Evolutionary conservation across 768 basidiomycete genomes (phyloP), one percentile per base, ranked within the genome.

Genomic region (Pisolithus orientalis): DNA sequence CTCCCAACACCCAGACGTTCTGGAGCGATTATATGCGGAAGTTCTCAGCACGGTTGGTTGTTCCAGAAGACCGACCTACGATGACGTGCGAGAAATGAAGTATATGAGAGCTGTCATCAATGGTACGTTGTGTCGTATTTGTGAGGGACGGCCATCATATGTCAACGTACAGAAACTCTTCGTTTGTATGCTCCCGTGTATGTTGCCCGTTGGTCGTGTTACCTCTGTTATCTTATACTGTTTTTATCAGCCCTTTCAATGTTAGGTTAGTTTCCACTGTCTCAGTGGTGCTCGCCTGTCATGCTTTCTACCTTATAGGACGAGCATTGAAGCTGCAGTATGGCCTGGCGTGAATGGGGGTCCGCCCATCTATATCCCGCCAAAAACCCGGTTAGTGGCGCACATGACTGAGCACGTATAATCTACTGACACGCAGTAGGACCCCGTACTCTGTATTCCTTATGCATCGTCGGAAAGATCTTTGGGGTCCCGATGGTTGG

Each of bases 401-500:
- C 2, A 3, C 29, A 0, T 2, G 39, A 14, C 14, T 43, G 3
- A 0, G 32, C n/a, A 4, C 1, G 14, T 16, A 24, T 6, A 24
- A 56, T 17, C 21, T 6, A 28, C 37, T 44, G 13, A 59, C 42
- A 44, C 31, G 5, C 39, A 24, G 25, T 37, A 78, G 79, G 40
- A 57, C 67, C 24, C 52, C 64, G 0, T 85, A 81, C 57, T 74
- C 76, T 7, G 72, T 82, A 5, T 65, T 70, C 50, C 55, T 78
- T 32, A 83, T 84, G 81, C 85, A 87, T 37, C 73, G 83, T 6
- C 72, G 82, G 31, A 73, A 65, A 47, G 80, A 84, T 56, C 72
- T 83, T 6, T 86, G 84, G 84, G 84, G 84, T 0, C 80, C 82
- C 2, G 83, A 85, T 59, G 83, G 82, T 82, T 56, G 53, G 53